Evolutionary conservation across 2,329 filamentous ascomycete genomes (phyloP), one percentile per base, ranked within the genome.

Genomic region (Xylaria sp.): DNA sequence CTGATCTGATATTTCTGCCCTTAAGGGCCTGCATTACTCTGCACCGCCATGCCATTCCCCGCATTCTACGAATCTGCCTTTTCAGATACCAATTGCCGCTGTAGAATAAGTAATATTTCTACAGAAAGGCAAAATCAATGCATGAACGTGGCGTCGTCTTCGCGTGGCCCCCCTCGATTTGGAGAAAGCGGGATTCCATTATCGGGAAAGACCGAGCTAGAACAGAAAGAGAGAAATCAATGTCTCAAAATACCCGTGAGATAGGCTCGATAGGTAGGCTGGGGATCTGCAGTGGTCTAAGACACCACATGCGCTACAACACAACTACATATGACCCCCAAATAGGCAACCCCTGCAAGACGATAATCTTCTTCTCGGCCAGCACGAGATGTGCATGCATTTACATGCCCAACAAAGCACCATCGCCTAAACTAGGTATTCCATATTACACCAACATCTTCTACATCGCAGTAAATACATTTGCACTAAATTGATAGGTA

Each of bases 251-350:
- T 26, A 40, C n/a, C 28, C 17, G 9, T 36, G 9, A 36, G 17
- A 33, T 33, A n/a, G n/a, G n/a, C n/a, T n/a, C n/a, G n/a, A n/a
- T n/a, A 33, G 9, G 33, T 28, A 20, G 54, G 20, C 54, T 15
- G 13, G 17, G 53, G 36, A 36, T 23, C 33, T 36, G 20, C 53
- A 56, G 51, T 42, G 28, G 54, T 57, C 54, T 57, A 26, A 57
- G 54, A 57, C 54, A 57, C 26, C 36, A 57, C 9, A 57, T 57
- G 54, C 54, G 23, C 54, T 40, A 42, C 54, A 10, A 57, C 54
- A 57, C 54, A 57, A 20, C 36, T 10, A 28, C 28, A 28, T 28
- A 40, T n/a, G 36, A 33, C 11, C 36, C 36, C 36, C n/a, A 40
- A 38, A 42, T 17, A 40, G 9, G 9, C 10, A 33, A 38, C 23